Percentiles rank a stretch among this genome's conserved stretches.
phyloP scores from a whole-genome alignment of 2,329 filamentous ascomycete genomes.

The Phyllosticta paracitricarpa region DNA sequence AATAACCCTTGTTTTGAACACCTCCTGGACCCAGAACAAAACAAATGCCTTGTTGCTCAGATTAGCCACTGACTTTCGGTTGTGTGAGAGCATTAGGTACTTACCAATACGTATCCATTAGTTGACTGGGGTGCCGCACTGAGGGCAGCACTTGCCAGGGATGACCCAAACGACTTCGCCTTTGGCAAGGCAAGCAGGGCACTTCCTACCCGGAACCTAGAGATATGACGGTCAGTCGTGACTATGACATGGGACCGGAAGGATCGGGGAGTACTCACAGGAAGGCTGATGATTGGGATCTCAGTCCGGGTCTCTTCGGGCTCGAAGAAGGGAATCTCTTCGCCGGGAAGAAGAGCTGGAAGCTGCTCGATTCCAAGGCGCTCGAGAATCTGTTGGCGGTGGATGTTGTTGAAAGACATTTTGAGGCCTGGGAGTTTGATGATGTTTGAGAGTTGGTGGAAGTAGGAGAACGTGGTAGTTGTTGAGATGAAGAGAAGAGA shows the following conservation, averaged over 20 bases:
- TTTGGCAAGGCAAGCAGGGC: conserved; percentile 29
- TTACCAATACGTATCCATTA: conserved; percentile 10
- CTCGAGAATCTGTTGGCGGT: conserved; percentile 10
- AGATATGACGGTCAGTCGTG: not conserved
- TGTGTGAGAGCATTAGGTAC: not conserved
- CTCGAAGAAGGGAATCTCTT: conserved; percentile 1
- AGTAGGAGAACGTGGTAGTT: not conserved
- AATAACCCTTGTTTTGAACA: not conserved
- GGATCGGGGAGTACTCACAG: conserved; percentile 16
- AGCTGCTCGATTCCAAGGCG: conserved; percentile 11
- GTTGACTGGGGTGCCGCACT: conserved; percentile 31
- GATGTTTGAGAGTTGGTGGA: not conserved
- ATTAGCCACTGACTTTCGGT: not conserved
- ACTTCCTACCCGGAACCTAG: conserved; percentile 30
- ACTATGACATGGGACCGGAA: not conserved
- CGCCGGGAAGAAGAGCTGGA: conserved; percentile 6
- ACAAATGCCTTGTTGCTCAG: not conserved
- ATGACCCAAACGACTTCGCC: conserved; percentile 33
- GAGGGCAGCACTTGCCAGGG: conserved; percentile 29
- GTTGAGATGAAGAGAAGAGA: not conserved
- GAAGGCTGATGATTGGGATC: conserved; percentile 24
- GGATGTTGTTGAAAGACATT: conserved; percentile 12
- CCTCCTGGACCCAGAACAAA: not conserved
- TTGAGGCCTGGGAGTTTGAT: not conserved
- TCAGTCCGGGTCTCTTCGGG: conserved; percentile 10